Evolutionary conservation across 371 early-diverging fungal genomes (phyloP).

Genomic region (Apophysomyces sp.): DNA sequence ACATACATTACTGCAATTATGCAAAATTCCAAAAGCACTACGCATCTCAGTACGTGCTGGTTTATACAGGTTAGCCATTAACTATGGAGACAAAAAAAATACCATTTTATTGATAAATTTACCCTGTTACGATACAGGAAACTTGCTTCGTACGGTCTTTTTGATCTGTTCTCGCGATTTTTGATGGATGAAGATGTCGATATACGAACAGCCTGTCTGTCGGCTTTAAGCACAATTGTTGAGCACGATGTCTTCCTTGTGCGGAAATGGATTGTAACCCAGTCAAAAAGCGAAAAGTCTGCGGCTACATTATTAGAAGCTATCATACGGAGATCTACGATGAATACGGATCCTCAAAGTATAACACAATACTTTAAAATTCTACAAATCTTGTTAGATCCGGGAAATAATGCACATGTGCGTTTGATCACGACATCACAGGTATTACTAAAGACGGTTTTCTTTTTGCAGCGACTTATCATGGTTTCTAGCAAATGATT

Average conservation of each 20-base stretch:
- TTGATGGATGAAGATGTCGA: slow-evolving; percentile 50
- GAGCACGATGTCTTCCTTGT: slow-evolving; percentile 79
- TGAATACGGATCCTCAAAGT: slow-evolving; percentile 61
- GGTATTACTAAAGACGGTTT: slow-evolving; percentile 14
- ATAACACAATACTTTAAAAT: slow-evolving; percentile 74
- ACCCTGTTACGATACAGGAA: slow-evolving; percentile 41
- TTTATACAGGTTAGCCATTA: slow-evolving; percentile 46
- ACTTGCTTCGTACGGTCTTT: slow-evolving; percentile 72
- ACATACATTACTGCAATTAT: slow-evolving; percentile 77
- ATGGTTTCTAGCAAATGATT: not conserved
- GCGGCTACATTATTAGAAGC: slow-evolving; percentile 47
- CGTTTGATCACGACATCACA: slow-evolving; percentile 22
- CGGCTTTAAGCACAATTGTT: slow-evolving; percentile 70
- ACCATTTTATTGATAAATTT: not conserved
- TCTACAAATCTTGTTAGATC: slow-evolving; percentile 74
- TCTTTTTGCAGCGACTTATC: not conserved
- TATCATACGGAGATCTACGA: slow-evolving; percentile 62
- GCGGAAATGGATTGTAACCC: slow-evolving; percentile 66
- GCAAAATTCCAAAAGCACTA: slow-evolving; percentile 64
- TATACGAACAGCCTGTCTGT: slow-evolving; percentile 62
- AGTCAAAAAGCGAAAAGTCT: slow-evolving; percentile 44
- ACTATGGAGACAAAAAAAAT: not conserved
- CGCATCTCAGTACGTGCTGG: slow-evolving; percentile 56
- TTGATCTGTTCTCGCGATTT: slow-evolving; percentile 68
- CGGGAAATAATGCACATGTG: slow-evolving; percentile 26